Conservation (phyloP, 768 basidiomycete genomes). For the Pisolithus sp. region DNA sequence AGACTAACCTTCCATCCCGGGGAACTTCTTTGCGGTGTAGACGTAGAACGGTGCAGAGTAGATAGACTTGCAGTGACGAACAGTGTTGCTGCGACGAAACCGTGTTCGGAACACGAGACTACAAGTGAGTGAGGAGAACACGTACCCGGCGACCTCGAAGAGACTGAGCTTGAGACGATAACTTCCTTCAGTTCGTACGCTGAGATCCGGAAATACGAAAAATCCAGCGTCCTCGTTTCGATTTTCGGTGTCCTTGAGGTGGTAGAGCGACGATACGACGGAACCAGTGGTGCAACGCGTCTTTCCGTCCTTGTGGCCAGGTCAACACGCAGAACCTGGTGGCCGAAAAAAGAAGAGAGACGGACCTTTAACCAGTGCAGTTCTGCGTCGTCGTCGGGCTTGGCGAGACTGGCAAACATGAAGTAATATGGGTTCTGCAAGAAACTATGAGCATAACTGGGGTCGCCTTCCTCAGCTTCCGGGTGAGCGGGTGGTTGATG, state of each 20-base stretch:
- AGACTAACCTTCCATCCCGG: constrained; percentile 83
- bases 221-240: constrained; percentile 73
- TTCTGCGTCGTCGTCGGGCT: constrained; percentile 85
- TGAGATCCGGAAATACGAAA: constrained; percentile 95
- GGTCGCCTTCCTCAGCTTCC: constrained; percentile 30
- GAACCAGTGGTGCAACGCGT: constrained; percentile 88
- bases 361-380: constrained; percentile 77
- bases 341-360: background rate
- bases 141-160: constrained; percentile 90
- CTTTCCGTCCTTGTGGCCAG: constrained; percentile 66
- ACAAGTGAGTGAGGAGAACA: constrained; percentile 15
- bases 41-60: constrained; percentile 89
- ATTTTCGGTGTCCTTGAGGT: constrained; percentile 72
- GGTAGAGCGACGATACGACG: constrained; percentile 86
- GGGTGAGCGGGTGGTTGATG: constrained; percentile 26
- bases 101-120: constrained; percentile 1
- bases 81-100: constrained; percentile 52
- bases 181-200: constrained; percentile 86
- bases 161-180: constrained; percentile 67
- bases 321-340: constrained; percentile 1
- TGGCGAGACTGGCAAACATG: constrained; percentile 88
- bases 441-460: constrained; percentile 49
- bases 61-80: constrained; percentile 86
- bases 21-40: constrained; percentile 94
- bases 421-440: constrained; percentile 93